phyloP scores from a whole-genome alignment of 805 yeast species.

The Zygotorulaspora sp. region DNA sequence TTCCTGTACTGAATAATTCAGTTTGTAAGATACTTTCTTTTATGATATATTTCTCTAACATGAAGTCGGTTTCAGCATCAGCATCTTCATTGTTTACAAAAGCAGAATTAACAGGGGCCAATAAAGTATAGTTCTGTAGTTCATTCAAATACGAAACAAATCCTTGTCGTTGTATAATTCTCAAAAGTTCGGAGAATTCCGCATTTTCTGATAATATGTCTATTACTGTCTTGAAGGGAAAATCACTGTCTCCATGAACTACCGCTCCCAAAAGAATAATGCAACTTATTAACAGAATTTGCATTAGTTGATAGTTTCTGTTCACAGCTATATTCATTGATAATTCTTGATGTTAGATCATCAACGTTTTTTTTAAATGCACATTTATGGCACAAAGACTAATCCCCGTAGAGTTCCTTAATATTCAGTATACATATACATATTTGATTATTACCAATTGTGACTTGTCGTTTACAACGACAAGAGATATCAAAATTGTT shows the following conservation, averaged over 20 bases:
- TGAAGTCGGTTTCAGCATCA: conserved; percentile 11
- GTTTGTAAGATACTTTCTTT: conserved; percentile 38
- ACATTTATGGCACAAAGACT: too few species aligned
- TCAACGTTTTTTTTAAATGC: too few species aligned
- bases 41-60: conserved; percentile 28
- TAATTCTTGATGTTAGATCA: too few species aligned
- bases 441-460: too few species aligned
- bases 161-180: conserved; percentile 57
- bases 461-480: too few species aligned
- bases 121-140: conserved; percentile 59
- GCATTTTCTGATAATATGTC: conserved; percentile 66
- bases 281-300: too few species aligned
- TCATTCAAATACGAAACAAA: conserved; percentile 58
- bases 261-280: background rate
- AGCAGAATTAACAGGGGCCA: conserved; percentile 81
- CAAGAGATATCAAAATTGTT: too few species aligned
- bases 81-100: conserved; percentile 37
- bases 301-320: too few species aligned
- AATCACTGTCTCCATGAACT: conserved; percentile 10
- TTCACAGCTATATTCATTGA: too few species aligned
- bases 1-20: conserved; percentile 11
- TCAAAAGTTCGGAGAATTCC: conserved; percentile 60
- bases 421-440: too few species aligned
- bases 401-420: too few species aligned
- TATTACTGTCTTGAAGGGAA: conserved; percentile 45